These are phyloP conservation scores for Lipomyces lipofer DNA, from an alignment of 805 yeast species.

Conservation along the genomic window DNA sequence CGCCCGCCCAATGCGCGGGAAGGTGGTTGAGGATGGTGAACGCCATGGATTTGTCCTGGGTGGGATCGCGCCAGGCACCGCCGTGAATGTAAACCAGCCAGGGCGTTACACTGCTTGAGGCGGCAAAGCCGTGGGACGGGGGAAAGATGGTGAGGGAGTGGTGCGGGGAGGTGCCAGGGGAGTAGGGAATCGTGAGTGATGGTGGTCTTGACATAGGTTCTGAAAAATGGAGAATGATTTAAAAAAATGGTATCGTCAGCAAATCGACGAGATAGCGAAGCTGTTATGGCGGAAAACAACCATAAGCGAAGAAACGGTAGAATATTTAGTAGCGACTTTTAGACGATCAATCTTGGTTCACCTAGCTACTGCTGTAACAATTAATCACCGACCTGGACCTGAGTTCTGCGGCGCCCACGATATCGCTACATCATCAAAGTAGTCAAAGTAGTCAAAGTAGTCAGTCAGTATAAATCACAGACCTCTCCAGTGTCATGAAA, in stretches of 20 bases:
- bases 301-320: too few relatives aligned
- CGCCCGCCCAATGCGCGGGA: slow-evolving; percentile 23
- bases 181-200: slow-evolving; percentile 1
- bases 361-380: too few relatives aligned
- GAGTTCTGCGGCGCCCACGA: too few relatives aligned
- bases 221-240: not conserved
- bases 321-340: too few relatives aligned
- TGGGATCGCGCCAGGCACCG: slow-evolving; percentile 77
- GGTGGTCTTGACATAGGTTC: not conserved
- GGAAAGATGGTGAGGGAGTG: slow-evolving; percentile 19
- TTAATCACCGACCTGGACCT: too few relatives aligned
- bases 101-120: slow-evolving; percentile 3
- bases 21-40: slow-evolving; percentile 35
- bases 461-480: too few relatives aligned
- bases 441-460: too few relatives aligned
- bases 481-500: too few relatives aligned
- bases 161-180: slow-evolving; percentile 1
- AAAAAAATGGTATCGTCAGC: not conserved
- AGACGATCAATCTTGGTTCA: too few relatives aligned
- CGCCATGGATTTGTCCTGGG: slow-evolving; percentile 59
- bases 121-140: not conserved
- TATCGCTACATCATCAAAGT: too few relatives aligned
- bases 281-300: too few relatives aligned
- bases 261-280: not conserved
- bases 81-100: slow-evolving; percentile 66